phyloP scores from a whole-genome alignment of 305 asterid species.

The Fraxinus dipetala region DNA sequence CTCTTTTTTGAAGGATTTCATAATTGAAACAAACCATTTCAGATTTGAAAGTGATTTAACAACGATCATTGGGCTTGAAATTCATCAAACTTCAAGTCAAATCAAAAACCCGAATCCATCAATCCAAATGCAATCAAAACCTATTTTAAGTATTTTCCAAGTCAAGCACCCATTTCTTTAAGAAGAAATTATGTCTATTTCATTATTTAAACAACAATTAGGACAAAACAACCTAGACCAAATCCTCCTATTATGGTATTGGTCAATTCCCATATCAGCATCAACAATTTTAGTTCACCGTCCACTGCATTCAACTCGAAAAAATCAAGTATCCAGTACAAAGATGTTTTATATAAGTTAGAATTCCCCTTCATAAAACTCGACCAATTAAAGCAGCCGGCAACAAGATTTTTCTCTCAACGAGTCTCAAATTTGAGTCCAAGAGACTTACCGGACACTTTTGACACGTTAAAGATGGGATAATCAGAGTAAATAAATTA shows the following conservation, averaged over 20 bases:
- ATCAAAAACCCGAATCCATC: neutral
- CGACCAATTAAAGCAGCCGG: neutral
- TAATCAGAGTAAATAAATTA: conserved; percentile 28
- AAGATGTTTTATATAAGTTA: neutral
- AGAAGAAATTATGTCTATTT: neutral
- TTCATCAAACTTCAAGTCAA: neutral
- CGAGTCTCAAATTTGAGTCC: neutral
- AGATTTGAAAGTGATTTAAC: neutral
- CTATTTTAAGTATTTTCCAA: neutral
- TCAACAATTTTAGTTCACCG: neutral
- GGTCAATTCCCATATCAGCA: neutral
- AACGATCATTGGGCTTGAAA: neutral
- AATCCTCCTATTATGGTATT: neutral
- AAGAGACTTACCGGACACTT: neutral
- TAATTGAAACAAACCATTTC: neutral
- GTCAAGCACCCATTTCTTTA: neutral
- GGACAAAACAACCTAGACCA: neutral
- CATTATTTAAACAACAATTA: neutral
- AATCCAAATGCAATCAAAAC: neutral
- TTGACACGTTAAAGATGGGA: neutral
- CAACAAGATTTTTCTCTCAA: neutral
- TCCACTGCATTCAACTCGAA: neutral
- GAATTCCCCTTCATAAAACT: neutral
- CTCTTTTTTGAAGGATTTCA: neutral
- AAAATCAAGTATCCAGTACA: neutral